phyloP scores from a whole-genome alignment of 2,329 filamentous ascomycete genomes.

The Neospermospora avenae region DNA sequence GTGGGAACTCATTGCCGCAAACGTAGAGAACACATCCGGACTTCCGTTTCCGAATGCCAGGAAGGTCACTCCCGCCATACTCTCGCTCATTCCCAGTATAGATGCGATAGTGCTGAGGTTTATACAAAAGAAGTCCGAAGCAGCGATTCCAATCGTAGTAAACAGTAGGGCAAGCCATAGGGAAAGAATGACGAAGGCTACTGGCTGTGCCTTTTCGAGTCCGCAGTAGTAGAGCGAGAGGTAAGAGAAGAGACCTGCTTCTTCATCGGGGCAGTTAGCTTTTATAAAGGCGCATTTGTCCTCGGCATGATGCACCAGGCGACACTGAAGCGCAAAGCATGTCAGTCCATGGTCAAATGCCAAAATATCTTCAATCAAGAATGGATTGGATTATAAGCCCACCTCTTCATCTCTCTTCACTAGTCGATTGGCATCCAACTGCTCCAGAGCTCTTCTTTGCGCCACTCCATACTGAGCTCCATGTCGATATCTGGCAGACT shows the following conservation, averaged over 20 bases:
- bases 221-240: constrained; percentile 87
- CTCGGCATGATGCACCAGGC: constrained; percentile 68
- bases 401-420: constrained; percentile 36
- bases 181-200: constrained; percentile 77
- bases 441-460: constrained; percentile 29
- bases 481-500: constrained; percentile 30
- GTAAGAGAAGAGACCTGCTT: constrained; percentile 87
- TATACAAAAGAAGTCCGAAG: constrained; percentile 97
- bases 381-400: background rate
- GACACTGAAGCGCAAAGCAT: constrained; percentile 53
- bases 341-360: background rate
- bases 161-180: constrained; percentile 88
- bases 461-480: constrained; percentile 29
- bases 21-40: constrained; percentile 97
- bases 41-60: constrained; percentile 97
- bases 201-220: constrained; percentile 61
- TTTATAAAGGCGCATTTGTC: constrained; percentile 88
- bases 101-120: constrained; percentile 91
- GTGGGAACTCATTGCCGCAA: constrained; percentile 95
- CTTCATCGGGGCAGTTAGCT: constrained; percentile 79
- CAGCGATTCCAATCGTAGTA: constrained; percentile 94
- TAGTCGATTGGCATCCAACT: constrained; percentile 25
- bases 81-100: constrained; percentile 90
- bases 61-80: constrained; percentile 92
- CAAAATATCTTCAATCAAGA: background rate